These are phyloP conservation scores for Rubia occidens DNA, from an alignment of 305 asterid genomes.

Conservation along the genomic window DNA sequence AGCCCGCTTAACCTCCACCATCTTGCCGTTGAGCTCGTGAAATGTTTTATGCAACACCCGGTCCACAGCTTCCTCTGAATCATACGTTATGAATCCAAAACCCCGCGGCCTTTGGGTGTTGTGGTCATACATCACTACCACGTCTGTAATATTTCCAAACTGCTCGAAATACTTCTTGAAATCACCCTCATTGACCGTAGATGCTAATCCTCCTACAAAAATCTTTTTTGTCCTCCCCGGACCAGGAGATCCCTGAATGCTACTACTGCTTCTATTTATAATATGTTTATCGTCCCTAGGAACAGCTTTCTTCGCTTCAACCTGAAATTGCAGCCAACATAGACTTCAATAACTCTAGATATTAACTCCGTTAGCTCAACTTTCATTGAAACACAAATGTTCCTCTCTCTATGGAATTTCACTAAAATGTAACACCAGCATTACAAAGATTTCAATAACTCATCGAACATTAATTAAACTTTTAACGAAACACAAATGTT, in stretches of 20 bases:
- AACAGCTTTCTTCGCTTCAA: constrained; percentile 81
- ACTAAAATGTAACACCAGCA: no score
- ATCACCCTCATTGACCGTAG: constrained; percentile 64
- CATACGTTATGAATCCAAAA: constrained; percentile 75
- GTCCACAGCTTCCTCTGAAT: constrained; percentile 77
- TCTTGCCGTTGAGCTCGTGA: constrained; percentile 80
- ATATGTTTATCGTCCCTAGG: constrained; percentile 59
- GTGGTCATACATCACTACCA: constrained; percentile 84
- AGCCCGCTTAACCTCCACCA: constrained; percentile 86
- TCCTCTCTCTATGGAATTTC: no score
- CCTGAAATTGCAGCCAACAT: constrained; percentile 37
- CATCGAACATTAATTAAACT: neutral
- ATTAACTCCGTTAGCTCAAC: neutral
- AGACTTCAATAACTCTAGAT: neutral
- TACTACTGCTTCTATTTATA: constrained; percentile 28
- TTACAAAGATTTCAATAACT: constrained; percentile 8
- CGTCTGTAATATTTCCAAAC: constrained; percentile 65
- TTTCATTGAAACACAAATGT: neutral
- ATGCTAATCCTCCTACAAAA: constrained; percentile 80
- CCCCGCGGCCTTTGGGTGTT: constrained; percentile 89
- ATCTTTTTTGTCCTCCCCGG: constrained; percentile 64
- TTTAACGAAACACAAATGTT: neutral
- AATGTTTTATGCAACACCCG: constrained; percentile 57
- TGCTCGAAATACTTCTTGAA: constrained; percentile 75
- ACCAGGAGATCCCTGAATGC: constrained; percentile 65